These are phyloP conservation scores for Raffaelea albimanens DNA, from an alignment of 2,329 filamentous ascomycete genomes.

Conservation along the genomic window DNA sequence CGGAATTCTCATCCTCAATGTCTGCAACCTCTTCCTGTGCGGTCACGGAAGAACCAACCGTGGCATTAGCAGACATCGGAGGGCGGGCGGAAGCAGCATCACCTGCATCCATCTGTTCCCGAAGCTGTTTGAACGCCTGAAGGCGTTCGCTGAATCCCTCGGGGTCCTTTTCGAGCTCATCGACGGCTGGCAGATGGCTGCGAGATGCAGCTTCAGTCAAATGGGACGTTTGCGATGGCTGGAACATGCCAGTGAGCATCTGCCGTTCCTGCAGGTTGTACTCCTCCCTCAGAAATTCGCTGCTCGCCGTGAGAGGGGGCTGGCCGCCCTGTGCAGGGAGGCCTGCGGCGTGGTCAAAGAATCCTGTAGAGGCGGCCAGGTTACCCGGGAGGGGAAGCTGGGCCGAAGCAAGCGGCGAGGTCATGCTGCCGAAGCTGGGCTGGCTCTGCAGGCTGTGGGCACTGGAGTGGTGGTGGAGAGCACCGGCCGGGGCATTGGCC, in stretches of 20 bases:
- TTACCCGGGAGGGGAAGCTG: conserved; percentile 44
- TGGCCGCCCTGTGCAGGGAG: conserved; percentile 28
- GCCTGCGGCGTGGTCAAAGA: conserved; percentile 55
- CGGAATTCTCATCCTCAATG: conserved; percentile 2
- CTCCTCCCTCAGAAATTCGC: conserved; percentile 57
- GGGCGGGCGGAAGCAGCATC: conserved; percentile 20
- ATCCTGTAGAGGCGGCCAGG: conserved; percentile 53
- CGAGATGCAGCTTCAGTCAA: conserved; percentile 29
- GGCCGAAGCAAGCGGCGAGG: conserved; percentile 63
- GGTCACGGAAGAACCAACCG: not conserved
- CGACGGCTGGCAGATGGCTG: conserved; percentile 37
- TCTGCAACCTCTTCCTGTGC: conserved; percentile 5
- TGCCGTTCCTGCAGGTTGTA: conserved; percentile 47
- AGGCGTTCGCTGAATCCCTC: conserved; percentile 63
- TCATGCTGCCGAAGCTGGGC: conserved; percentile 90
- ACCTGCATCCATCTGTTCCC: conserved; percentile 60
- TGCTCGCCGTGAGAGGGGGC: conserved; percentile 34
- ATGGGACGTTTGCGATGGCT: conserved; percentile 24
- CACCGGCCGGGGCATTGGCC: conserved; percentile 17
- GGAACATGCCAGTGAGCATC: conserved; percentile 34
- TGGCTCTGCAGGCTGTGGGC: conserved; percentile 95
- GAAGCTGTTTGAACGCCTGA: conserved; percentile 72
- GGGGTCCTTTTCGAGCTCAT: conserved; percentile 42
- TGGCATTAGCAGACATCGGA: not conserved
- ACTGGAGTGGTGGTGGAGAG: conserved; percentile 85